Evolutionary conservation across 805 yeast species (phyloP).

Genomic region (Yarrowia sp.): DNA sequence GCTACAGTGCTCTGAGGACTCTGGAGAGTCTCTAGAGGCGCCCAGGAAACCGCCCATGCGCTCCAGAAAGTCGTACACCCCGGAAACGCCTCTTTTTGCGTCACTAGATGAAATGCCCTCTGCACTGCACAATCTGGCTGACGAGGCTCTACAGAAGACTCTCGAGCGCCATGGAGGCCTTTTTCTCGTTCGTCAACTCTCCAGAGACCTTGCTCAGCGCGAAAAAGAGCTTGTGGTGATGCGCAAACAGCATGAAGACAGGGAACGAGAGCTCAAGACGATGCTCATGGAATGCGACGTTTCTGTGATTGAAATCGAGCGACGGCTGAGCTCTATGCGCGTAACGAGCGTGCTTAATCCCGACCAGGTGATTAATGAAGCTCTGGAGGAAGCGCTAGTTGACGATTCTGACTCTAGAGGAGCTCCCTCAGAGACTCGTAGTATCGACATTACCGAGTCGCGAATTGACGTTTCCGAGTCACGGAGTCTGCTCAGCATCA

Average conservation of each 20-base stretch:
- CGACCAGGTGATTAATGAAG: constrained; percentile 32
- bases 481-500: neutral
- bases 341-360: constrained; percentile 32
- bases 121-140: constrained; percentile 41
- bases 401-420: too few relatives aligned
- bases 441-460: too few relatives aligned
- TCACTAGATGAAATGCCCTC: constrained; percentile 38
- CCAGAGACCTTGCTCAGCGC: constrained; percentile 48
- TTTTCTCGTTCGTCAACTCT: constrained; percentile 47
- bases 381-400: constrained; percentile 33
- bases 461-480: neutral
- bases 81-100: neutral
- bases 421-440: too few relatives aligned
- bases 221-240: constrained; percentile 48
- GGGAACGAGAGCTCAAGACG: constrained; percentile 36
- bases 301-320: constrained; percentile 35
- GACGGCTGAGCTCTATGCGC: constrained; percentile 31
- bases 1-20: too few relatives aligned
- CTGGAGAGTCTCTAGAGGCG: too few relatives aligned
- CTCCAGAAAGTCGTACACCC: neutral
- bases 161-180: constrained; percentile 40
- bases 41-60: too few relatives aligned
- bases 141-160: constrained; percentile 38
- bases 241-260: constrained; percentile 37
- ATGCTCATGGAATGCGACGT: constrained; percentile 37